Conservation (phyloP, 208 protist genomes). For the Trypanosoma caninum region DNA sequence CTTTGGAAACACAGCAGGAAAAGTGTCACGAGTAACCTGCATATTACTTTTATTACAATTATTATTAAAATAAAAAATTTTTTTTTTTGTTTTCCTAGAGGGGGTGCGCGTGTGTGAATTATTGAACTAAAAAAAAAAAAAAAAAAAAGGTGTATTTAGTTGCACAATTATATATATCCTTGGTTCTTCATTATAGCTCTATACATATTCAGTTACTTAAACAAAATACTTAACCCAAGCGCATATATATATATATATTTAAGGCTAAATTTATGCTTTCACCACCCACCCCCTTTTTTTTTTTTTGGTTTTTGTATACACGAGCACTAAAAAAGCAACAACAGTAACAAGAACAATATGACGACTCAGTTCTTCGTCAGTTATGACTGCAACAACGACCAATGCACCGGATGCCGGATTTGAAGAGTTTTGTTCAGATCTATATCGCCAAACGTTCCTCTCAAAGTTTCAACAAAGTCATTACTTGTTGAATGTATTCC, state of each 20-base stretch:
- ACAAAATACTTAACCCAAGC: not conserved
- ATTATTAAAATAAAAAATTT: too few species aligned
- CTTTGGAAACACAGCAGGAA: slow-evolving; percentile 58
- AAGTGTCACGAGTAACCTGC: slow-evolving; percentile 64
- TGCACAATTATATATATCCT: too few species aligned
- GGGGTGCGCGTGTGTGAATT: not conserved
- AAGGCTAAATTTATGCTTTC: too few species aligned
- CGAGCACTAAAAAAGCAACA: not conserved
- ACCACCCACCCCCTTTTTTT: too few species aligned
- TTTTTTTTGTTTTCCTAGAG: too few species aligned
- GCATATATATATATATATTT: too few species aligned
- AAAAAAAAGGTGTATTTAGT: too few species aligned
- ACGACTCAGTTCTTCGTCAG: not conserved
- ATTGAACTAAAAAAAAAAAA: not conserved
- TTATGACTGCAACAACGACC: slow-evolving; percentile 44
- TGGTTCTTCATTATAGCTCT: too few species aligned
- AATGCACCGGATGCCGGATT: slow-evolving; percentile 44
- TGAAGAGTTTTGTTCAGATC: slow-evolving; percentile 21
- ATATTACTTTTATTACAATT: not conserved
- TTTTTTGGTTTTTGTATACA: too few species aligned
- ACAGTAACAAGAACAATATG: not conserved
- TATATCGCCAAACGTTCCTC: not conserved
- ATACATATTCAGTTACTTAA: too few species aligned
- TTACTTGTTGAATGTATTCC: slow-evolving; percentile 8
- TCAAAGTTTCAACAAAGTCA: not conserved